Evolutionary conservation across 768 basidiomycete species (phyloP), one percentile per base, ranked within the genome.

Genomic region (Udeniomyces megalosporus): DNA sequence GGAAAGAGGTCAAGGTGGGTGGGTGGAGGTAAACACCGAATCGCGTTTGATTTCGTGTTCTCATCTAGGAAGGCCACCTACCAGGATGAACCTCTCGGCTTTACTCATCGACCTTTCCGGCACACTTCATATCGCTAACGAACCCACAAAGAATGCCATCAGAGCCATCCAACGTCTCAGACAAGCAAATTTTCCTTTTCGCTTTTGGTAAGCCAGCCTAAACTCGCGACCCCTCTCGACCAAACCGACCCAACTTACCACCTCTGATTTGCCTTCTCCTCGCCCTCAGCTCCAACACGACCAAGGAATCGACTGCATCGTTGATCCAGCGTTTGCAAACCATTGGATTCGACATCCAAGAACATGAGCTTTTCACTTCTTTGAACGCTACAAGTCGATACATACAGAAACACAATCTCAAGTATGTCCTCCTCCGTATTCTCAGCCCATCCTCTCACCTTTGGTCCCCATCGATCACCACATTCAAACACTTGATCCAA

Each of bases 211-310:
- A 56, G 71, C 59, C 38, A 24, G n/a, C 34, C 5, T 28, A 5
- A 24, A 22, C 28, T 51, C n/a, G n/a, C n/a, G 11, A 17, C 22
- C 7, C 47, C 8, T 48, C n/a, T n/a, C n/a, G n/a, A n/a, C 47
- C 47, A 15, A 48, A 15, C 22, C 7, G 22, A 7, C 47, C 22
- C 22, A 17, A 48, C 12, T 26, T 26, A 53, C 17, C 38, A 42
- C 38, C 38, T 42, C 38, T 42, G 8, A 8, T 42, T 17, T 42
- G 38, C 38, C 38, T 42, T 42, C 38, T 42, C n/a, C 48, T 50
- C n/a, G n/a, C 17, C 7, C 74, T 80, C 61, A 84, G 85, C 69
- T 84, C 82, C 54, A 86, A 86, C 69, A 81, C 81, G 0, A 83
- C 82, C 69, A 82, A 84, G 64, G 83, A 84, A 66, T 80, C 81